A percentile compares a stretch with the other conserved stretches of the same genome.
Conservation (phyloP, 495 filamentous ascomycete species). For the Sporormia fimetaria region DNA sequence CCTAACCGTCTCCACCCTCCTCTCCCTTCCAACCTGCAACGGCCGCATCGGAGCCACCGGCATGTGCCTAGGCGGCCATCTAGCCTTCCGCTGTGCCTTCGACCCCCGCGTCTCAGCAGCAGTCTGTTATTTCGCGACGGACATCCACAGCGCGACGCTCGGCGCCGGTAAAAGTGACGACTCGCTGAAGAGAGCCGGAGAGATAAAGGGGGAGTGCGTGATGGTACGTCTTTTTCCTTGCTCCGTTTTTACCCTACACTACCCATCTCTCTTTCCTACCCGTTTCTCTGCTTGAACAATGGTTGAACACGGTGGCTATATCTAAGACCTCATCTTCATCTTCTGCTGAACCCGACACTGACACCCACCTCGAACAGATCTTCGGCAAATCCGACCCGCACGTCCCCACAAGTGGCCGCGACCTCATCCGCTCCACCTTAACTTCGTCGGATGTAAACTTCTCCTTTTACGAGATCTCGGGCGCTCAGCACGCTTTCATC, state of each 20-base stretch:
- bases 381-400: constrained; percentile 86
- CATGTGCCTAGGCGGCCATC: constrained; percentile 92
- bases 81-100: constrained; percentile 73
- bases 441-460: constrained; percentile 64
- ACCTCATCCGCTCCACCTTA: constrained; percentile 74
- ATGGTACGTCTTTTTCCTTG: constrained; percentile 41
- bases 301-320: background rate
- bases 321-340: too few species aligned
- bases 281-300: background rate
- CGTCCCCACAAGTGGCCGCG: constrained; percentile 73
- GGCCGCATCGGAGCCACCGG: constrained; percentile 78
- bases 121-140: constrained; percentile 88
- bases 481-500: constrained; percentile 93
- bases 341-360: too few species aligned
- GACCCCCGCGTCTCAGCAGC: constrained; percentile 63
- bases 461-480: constrained; percentile 78
- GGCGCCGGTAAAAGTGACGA: constrained; percentile 60
- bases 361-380: constrained; percentile 42
- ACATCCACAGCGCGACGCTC: constrained; percentile 68
- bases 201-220: constrained; percentile 68
- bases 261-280: background rate
- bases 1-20: constrained; percentile 60
- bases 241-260: background rate
- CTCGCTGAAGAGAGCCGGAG: constrained; percentile 48
- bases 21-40: constrained; percentile 68